Evolutionary conservation across 495 filamentous ascomycete species (phyloP).

Genomic region (Penicillium salamii): DNA sequence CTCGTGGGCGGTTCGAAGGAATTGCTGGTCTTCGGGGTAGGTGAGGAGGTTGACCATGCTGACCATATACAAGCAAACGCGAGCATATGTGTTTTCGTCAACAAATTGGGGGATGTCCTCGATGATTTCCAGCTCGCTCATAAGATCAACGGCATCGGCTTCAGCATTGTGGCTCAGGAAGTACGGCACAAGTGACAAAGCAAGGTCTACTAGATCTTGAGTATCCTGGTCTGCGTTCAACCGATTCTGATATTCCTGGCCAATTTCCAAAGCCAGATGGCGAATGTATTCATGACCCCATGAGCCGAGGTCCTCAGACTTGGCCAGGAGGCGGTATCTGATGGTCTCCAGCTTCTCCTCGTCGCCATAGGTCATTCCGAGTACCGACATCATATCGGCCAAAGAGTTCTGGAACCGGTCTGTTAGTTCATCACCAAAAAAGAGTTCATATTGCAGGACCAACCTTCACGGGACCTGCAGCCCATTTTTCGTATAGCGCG

Average conservation of each 20-base stretch:
- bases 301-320: slow-evolving; percentile 86
- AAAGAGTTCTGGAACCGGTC: slow-evolving; percentile 58
- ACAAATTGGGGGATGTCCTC: slow-evolving; percentile 84
- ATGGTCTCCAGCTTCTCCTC: slow-evolving; percentile 93
- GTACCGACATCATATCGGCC: slow-evolving; percentile 93
- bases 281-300: slow-evolving; percentile 99
- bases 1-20: slow-evolving; percentile 82
- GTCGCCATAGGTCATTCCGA: slow-evolving; percentile 98
- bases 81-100: slow-evolving; percentile 88
- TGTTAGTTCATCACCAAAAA: slow-evolving; percentile 4
- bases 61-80: slow-evolving; percentile 97
- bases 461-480: slow-evolving; percentile 76
- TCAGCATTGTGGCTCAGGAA: slow-evolving; percentile 97
- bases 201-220: slow-evolving; percentile 78
- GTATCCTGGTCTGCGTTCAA: slow-evolving; percentile 59
- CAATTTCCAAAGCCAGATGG: slow-evolving; percentile 93
- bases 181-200: slow-evolving; percentile 81
- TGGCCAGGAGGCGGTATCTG: slow-evolving; percentile 88
- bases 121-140: slow-evolving; percentile 96
- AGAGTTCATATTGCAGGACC: slow-evolving; percentile 3
- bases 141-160: slow-evolving; percentile 93
- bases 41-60: slow-evolving; percentile 98
- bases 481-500: slow-evolving; percentile 85
- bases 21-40: slow-evolving; percentile 93
- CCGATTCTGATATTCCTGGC: slow-evolving; percentile 84